Percentiles rank a stretch among this genome's conserved stretches.
phyloP scores from a whole-genome alignment of 2,329 filamentous ascomycete species.

The Tolypocladium tropicale region DNA sequence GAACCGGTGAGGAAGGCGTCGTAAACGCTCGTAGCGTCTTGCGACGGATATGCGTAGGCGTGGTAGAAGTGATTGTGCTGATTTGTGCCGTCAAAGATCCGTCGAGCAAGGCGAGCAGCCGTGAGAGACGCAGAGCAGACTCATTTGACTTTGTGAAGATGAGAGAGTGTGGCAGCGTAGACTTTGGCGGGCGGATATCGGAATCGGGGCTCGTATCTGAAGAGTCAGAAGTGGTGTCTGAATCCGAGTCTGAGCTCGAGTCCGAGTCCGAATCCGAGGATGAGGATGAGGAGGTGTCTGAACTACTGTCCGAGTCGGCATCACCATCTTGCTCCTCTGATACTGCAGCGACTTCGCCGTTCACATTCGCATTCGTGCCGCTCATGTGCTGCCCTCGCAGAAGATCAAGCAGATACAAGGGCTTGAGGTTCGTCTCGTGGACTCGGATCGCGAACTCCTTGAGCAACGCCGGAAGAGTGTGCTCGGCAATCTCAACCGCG shows the following conservation, averaged over 20 bases:
- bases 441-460: constrained; percentile 59
- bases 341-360: not conserved
- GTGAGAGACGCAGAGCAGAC: constrained; percentile 73
- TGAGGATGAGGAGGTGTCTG: constrained; percentile 14
- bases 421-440: constrained; percentile 61
- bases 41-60: constrained; percentile 59
- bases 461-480: constrained; percentile 51
- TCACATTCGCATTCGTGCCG: constrained; percentile 8
- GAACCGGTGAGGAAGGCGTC: constrained; percentile 53
- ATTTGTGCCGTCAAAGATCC: constrained; percentile 46
- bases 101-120: constrained; percentile 60
- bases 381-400: constrained; percentile 47
- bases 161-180: constrained; percentile 41
- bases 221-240: constrained; percentile 17
- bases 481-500: constrained; percentile 32
- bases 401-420: constrained; percentile 73
- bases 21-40: constrained; percentile 59
- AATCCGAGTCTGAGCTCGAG: constrained; percentile 19
- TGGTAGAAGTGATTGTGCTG: constrained; percentile 67
- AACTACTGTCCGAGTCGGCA: constrained; percentile 9
- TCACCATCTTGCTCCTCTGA: not conserved
- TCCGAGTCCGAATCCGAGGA: constrained; percentile 19
- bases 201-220: constrained; percentile 25
- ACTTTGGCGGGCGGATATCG: constrained; percentile 11
- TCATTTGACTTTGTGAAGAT: constrained; percentile 92